Base-by-base conservation (phyloP, 768 basidiomycete genomes). In the Leucosporidium scottii region DNA sequence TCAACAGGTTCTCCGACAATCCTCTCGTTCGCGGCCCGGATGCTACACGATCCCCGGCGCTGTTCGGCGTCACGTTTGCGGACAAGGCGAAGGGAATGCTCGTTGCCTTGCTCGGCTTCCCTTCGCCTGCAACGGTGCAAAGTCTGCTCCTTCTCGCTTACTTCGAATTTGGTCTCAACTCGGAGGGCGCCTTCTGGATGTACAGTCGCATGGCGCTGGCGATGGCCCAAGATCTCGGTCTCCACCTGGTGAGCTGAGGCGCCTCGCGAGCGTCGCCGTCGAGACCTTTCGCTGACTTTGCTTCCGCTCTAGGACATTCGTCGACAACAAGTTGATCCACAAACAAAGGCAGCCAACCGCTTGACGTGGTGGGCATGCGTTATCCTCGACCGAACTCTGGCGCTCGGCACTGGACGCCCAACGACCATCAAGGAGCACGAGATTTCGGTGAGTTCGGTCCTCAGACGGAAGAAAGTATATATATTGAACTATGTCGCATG, bases 361-460 rank as follows among this genome's bases (percentile, higher is more conserved):
- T 49, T 76, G 31, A 59, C 70, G 3, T 75, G 74, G 66, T 76
- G 73, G 74, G 65, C 73, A 0, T 73, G 75, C 25, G 57, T 76
- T 2, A 25, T 68, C 1, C 59, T 74, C 58, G 75, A 76, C 58
- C 69, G 70, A 20, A 68, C 71, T 10, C 64, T 76, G 9, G 49
- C 73, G 0, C 68, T 72, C 49, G 74, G 73, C 0, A 70, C 64
- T 1, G 75, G 75, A 4, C 68, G 75, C 34, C 65, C 61, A 21
- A 67, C 73, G 0, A 72, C 74, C 9, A 68, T 74, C 30, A 63
- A 67, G 20, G 62, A 67, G 20, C 66, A 76, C 31, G 74, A 75
- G 9, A 74, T 76, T 30, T 72, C 74, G 17, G 73, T 73, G 25
- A n/a, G 59, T 8, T 34, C 68, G 4, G 31, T 34, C n/a, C 21